Percentiles rank a stretch among this genome's conserved stretches.
phyloP scores from a whole-genome alignment of 176 grass and related monocot genomes.

The Bromus sterilis region DNA sequence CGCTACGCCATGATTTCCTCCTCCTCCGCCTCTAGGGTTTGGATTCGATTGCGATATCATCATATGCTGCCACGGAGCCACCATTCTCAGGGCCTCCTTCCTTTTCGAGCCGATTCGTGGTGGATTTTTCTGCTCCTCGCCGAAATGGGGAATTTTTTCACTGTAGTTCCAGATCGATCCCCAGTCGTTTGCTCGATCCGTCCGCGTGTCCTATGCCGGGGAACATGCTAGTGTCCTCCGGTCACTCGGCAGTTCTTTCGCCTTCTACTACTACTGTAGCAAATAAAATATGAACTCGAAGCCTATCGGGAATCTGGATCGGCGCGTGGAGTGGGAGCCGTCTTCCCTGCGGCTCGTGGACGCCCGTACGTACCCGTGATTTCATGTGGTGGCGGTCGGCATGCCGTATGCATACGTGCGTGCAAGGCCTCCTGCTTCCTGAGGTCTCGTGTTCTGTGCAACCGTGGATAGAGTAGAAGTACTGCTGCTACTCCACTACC shows the following conservation, averaged over 20 bases:
- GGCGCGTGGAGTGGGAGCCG: not conserved
- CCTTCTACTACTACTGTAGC: not conserved
- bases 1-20: not conserved
- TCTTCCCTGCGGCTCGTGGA: not conserved
- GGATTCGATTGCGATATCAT: not conserved
- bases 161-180: constrained; percentile 32
- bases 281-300: not conserved
- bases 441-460: not conserved
- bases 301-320: constrained; percentile 8
- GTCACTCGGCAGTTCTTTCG: not conserved
- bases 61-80: not conserved
- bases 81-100: not conserved
- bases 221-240: not conserved
- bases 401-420: not conserved
- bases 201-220: not conserved
- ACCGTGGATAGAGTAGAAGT: not conserved
- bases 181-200: not conserved
- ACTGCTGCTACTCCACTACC: not conserved
- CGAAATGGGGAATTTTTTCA: constrained; percentile 45
- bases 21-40: not conserved
- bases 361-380: constrained; percentile 39
- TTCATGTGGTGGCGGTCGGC: constrained; percentile 28
- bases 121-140: not conserved
- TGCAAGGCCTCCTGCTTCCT: not conserved
- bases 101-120: not conserved